Conservation (phyloP, 768 basidiomycete species). For the Pleurotus ostreatus region DNA sequence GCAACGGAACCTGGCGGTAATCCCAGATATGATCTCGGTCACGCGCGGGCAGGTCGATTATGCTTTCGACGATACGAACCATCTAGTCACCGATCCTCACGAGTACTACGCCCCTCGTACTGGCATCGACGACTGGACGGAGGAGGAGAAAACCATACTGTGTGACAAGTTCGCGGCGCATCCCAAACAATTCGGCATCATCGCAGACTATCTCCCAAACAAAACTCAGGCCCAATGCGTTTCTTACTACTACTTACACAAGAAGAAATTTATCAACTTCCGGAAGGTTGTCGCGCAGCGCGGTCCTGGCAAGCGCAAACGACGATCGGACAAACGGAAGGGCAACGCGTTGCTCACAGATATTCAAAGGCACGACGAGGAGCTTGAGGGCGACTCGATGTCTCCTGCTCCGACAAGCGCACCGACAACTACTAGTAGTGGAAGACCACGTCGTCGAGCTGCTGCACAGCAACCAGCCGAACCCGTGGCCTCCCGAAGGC, state of each 20-base stretch:
- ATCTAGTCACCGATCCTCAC: conserved; percentile 68
- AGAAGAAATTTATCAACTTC: conserved; percentile 85
- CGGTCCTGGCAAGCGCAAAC: conserved; percentile 61
- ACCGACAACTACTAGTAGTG: conserved; percentile 38
- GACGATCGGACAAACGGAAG: conserved; percentile 67
- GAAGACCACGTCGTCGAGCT: conserved; percentile 14
- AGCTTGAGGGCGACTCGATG: conserved; percentile 34
- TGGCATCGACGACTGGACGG: conserved; percentile 84
- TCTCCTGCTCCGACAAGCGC: conserved; percentile 30
- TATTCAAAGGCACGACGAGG: conserved; percentile 73
- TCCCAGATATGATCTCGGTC: conserved; percentile 89
- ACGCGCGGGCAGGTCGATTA: conserved; percentile 55
- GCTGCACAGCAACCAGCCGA: conserved; percentile 14
- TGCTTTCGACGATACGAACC: conserved; percentile 82
- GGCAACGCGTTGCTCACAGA: conserved; percentile 79
- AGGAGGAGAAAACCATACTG: conserved; percentile 76
- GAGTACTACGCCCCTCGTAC: conserved; percentile 73
- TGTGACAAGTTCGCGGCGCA: conserved; percentile 75
- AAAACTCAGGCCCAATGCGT: conserved; percentile 90
- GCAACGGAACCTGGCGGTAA: conserved; percentile 74
- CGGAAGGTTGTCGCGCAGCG: conserved; percentile 66
- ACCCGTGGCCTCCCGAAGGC: conserved; percentile 26
- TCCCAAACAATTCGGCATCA: conserved; percentile 96
- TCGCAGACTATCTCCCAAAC: conserved; percentile 73
- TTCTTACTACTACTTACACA: conserved; percentile 91